Base-by-base conservation (phyloP, 257 asterid genomes). In the Coffea canephora region DNA sequence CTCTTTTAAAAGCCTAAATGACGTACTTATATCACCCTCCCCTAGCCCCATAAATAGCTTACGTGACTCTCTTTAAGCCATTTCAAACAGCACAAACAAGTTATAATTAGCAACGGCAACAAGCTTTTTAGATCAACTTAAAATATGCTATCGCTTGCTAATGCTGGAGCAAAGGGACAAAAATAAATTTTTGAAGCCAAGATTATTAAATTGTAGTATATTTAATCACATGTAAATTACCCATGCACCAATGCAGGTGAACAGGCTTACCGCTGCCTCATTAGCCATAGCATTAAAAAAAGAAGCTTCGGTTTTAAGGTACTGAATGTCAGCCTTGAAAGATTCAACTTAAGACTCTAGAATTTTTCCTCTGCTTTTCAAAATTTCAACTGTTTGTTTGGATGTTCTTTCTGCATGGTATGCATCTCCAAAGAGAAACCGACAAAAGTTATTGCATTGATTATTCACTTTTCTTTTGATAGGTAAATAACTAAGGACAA, bases 351-450 rank as follows among this genome's bases (percentile, higher is more conserved):
- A 94, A 71, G 89, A 68, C 78, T 90, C 96, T 80, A 95, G 76
- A 59, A 59, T 86, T 69, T 88, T 92, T 74, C 92, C 94, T 84
- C 99, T 88, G 85, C 99, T 87, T 82, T 85, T 86, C 87, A 96
- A 79, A 86, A 92, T 92, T 69, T 94, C 99, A 79, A 83, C 61
- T 19, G 99, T 91, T 88, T 94, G 97, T 84, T 91, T 94, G 34
- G 98, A 87, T 81, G 98, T 88, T 87, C 98, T 89, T 71, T 94
- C 95, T 46, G 94, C 95, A 72, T 92, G 92, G 85, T 92, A 88
- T 65, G 96, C 93, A 78, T 89, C 99, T 78, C 99, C 99, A 41
- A 93, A 77, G 74, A 96, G 94, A 69, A 96, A 98, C 97, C 94
- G 84, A 83, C 81, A 49, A 70, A 65, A 78, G 74, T 57, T 27